A percentile compares a stretch with the other conserved stretches of the same genome.
Evolutionary conservation across 1,284 basidiomycete genomes (phyloP).

Genomic region (Cryptococcus amylolentus): DNA sequence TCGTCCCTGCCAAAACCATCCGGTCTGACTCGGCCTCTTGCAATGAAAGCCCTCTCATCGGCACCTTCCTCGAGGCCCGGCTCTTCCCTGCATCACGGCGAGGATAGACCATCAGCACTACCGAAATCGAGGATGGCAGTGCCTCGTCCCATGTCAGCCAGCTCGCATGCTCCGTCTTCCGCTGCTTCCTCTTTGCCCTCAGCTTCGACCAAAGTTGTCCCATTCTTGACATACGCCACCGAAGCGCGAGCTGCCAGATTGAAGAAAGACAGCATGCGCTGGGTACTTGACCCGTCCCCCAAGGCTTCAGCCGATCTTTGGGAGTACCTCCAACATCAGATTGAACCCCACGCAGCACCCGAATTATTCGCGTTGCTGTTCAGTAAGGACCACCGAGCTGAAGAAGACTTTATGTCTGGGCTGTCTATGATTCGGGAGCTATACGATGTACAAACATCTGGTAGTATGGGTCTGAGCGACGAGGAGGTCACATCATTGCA

Average conservation of each 20-base stretch:
- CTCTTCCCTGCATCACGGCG: constrained; percentile 18
- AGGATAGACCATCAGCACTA: constrained; percentile 29
- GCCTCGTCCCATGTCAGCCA: constrained; percentile 27
- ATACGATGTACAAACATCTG: constrained; percentile 63
- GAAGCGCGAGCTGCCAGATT: constrained; percentile 72
- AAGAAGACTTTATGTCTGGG: constrained; percentile 85
- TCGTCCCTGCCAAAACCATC: constrained; percentile 17
- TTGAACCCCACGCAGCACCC: constrained; percentile 77
- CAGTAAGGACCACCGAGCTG: constrained; percentile 92
- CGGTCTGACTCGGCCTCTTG: constrained; percentile 33
- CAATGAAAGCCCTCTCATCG: constrained; percentile 43
- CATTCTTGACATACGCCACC: constrained; percentile 65
- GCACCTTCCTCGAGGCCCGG: constrained; percentile 30
- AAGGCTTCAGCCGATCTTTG: constrained; percentile 72
- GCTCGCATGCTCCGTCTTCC: constrained; percentile 24
- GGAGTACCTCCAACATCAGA: constrained; percentile 83
- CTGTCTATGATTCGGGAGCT: constrained; percentile 71
- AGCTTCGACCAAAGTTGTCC: constrained; percentile 45
- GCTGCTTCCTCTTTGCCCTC: constrained; percentile 18
- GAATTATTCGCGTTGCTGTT: constrained; percentile 79
- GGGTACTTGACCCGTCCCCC: constrained; percentile 68
- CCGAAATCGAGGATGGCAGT: constrained; percentile 25
- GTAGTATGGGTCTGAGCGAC: constrained; percentile 56
- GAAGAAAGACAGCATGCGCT: constrained; percentile 71
- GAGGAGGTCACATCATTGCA: constrained; percentile 67